Evolutionary conservation across 768 basidiomycete species (phyloP), one percentile per base, ranked within the genome.

Genomic region (Pulveroboletus sp.): DNA sequence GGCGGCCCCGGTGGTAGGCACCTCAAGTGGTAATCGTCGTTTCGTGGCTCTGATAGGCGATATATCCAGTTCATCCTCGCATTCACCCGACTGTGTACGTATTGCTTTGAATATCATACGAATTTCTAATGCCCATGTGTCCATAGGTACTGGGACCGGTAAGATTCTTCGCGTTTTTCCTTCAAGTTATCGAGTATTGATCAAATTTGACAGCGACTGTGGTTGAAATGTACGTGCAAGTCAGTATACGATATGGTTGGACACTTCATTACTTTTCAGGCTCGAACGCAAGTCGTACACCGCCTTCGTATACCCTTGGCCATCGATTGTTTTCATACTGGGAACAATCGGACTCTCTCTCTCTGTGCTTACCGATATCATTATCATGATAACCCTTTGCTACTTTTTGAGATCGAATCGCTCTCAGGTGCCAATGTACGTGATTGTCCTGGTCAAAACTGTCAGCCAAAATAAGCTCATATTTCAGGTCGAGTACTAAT

Each of bases 351-450:
- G 77, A 8, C 62, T 80, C 0, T 58, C 70, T 0, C 66, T 80
- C 2, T 79, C 78, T 6, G 72, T 72, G 1, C 47, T 67, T 3
- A 60, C 77, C 31, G 79, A 81, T 53, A 54, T 79, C 43, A 47
- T 76, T 12, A 77, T 79, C 47, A 76, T 75, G 8, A 61, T 42
- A 2, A 68, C 61, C n/a, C 65, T 80, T 21, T 75, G 73, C 48
- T 71, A 67, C 47, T 69, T 73, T 27, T 63, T 81, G 18, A 62
- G 64, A 51, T 62, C 59, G 27, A 75, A 68, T 32, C 67, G 71
- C 27, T 75, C 70, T 30, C 52, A 60, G 28, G 52, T 69, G 41
- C 59, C 71, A 41, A 68, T 66, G 75, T 74, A 41, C 24, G 62
- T 49, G 57, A 5, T n/a, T 6, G 12, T 39, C 15, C 12, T 35